phyloP scores from a whole-genome alignment of 1,284 basidiomycete species.

The Fomitopsis betulina region DNA sequence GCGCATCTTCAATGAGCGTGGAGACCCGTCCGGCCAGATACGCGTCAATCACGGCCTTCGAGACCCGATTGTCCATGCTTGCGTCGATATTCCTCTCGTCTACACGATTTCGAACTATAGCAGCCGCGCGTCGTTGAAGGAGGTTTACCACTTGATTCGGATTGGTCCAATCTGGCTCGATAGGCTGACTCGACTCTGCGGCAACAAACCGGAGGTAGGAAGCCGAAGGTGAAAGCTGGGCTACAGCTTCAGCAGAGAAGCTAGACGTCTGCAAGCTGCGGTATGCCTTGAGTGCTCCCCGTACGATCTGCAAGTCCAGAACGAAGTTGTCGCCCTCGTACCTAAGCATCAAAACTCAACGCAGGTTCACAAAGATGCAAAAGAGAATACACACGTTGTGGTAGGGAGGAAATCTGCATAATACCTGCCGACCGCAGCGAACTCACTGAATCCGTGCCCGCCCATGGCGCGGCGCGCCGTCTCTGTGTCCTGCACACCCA shows the following conservation, averaged over 20 bases:
- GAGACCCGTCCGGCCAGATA: conserved; percentile 55
- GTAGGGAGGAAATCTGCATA: conserved; percentile 65
- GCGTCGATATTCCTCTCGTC: conserved; percentile 38
- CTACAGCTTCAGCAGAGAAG: conserved; percentile 1
- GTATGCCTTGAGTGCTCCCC: conserved; percentile 62
- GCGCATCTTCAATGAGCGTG: conserved; percentile 38
- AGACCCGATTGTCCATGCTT: conserved; percentile 50
- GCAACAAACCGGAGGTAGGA: conserved; percentile 48
- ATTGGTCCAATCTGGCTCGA: conserved; percentile 19
- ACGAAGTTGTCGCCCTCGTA: conserved; percentile 80
- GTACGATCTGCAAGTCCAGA: conserved; percentile 68
- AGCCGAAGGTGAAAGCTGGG: conserved; percentile 42
- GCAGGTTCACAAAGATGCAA: not conserved
- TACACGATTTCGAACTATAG: conserved; percentile 48
- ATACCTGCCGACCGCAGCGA: conserved; percentile 59
- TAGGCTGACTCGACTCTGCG: conserved; percentile 8
- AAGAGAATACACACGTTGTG: conserved; percentile 45
- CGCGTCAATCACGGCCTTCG: conserved; percentile 63
- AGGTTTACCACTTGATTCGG: conserved; percentile 38
- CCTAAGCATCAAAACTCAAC: conserved; percentile 26
- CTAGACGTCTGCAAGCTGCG: conserved; percentile 19
- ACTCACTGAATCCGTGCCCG: conserved; percentile 74
- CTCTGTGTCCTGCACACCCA: conserved; percentile 59
- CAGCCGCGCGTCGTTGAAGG: conserved; percentile 60
- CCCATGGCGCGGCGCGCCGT: conserved; percentile 68